Evolutionary conservation across 306 rosid species (phyloP), one percentile per base, ranked within the genome.

Genomic region (Vachellia pachyceras): DNA sequence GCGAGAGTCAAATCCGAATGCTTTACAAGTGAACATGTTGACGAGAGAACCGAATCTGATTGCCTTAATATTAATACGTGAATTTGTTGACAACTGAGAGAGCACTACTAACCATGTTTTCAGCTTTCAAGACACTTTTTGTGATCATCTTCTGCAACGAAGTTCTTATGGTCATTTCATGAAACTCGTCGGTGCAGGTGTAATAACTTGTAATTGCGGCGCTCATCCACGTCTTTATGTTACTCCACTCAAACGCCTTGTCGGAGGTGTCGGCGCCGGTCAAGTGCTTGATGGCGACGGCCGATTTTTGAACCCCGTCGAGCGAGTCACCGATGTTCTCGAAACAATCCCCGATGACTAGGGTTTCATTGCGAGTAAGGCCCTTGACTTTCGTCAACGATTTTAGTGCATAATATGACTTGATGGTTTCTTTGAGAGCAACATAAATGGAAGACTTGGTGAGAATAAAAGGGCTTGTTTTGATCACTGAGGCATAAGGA

Each of bases 151-250:
- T 79, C 67, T 82, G 75, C 29, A 89, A 3, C 0, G 73, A 57
- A 44, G 42, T 2, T 14, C 81, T 20, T 23, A 84, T 85, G 41
- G 52, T 5, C 77, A 41, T 29, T 63, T 86, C 91, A 20, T 80
- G 83, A 36, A 84, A 75, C 37, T 81, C 90, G 79, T 89, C 90
- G 4, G 47, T 85, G 75, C 92, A 89, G 0, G 90, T 89, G 13
- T 1, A 0, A 10, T 65, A 86, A 40, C 87, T 74, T 0, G 92
- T 89, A 23, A 87, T 68, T 39, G 89, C 88, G 7, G 89, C 80
- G 66, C 92, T 89, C 77, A 87, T 73, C 90, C 92, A 89, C 3
- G 92, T 89, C 79, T 85, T 79, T 4, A 89, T 87, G 37, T 23
- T 75, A 23, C 42, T 75, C 84, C 88, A 78, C 41, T 79, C 72